Conservation (phyloP, 176 grass and related monocot species). For the Bromus sterilis region DNA sequence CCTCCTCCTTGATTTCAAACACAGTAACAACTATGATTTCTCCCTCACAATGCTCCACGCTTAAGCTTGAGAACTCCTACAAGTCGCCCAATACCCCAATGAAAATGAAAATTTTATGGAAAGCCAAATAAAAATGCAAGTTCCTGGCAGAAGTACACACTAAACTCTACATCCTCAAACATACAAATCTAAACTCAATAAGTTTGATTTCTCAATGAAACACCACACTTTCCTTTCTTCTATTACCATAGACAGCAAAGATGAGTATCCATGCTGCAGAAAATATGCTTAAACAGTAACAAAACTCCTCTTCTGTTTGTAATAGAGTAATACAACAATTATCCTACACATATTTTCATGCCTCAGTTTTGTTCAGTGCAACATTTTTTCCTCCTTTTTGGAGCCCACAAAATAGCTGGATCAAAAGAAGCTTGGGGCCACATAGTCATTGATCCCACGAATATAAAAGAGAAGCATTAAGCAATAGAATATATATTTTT, state of each 20-base stretch:
- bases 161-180: not conserved
- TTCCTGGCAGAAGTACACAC: not conserved
- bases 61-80: constrained; percentile 88
- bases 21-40: constrained; percentile 71
- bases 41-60: constrained; percentile 58
- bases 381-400: not conserved
- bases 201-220: not conserved
- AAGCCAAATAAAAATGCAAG: not conserved
- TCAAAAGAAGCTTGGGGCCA: not conserved
- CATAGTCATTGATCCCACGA: not conserved
- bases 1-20: constrained; percentile 80
- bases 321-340: not conserved
- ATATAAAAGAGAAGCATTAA: not conserved
- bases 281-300: not conserved
- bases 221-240: not conserved
- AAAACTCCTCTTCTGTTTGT: not conserved
- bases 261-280: not conserved
- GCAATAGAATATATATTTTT: not conserved
- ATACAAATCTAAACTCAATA: constrained; percentile 5
- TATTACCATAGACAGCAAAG: not conserved
- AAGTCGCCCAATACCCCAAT: constrained; percentile 14
- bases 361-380: not conserved
- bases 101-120: not conserved
- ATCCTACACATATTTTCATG: not conserved
- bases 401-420: not conserved